Conservation (phyloP, 495 filamentous ascomycete genomes). For the Aspergillus sclerotiicarbonarius region DNA sequence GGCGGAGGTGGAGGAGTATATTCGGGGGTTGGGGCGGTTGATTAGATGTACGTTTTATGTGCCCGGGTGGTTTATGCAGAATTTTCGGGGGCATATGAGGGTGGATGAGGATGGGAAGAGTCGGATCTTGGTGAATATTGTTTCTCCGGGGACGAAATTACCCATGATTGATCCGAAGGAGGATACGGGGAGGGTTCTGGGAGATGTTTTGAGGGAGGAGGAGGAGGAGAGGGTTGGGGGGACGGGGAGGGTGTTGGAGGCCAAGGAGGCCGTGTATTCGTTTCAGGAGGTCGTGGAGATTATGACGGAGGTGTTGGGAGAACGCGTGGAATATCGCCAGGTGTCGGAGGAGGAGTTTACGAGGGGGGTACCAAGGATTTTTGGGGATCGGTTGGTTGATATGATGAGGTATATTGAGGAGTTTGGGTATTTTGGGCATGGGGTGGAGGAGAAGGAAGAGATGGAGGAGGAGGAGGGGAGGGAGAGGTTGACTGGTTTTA, state of each 20-base stretch:
- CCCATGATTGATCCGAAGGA: background rate
- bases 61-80: background rate
- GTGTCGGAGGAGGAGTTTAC: background rate
- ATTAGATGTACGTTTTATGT: background rate
- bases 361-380: background rate
- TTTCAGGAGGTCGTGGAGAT: background rate
- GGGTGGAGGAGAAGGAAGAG: background rate
- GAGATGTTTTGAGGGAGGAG: background rate
- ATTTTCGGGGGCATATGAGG: background rate
- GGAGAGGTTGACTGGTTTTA: background rate
- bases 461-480: background rate
- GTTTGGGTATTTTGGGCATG: background rate
- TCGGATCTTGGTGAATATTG: background rate
- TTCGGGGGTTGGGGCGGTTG: background rate
- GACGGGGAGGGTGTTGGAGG: background rate
- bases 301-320: background rate
- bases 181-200: background rate
- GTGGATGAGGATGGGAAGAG: background rate
- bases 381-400: background rate
- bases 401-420: background rate
- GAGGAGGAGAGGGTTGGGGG: too few species aligned
- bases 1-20: background rate
- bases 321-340: background rate
- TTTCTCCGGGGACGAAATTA: background rate
- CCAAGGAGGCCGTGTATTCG: background rate